Evolutionary conservation across 805 yeast genomes (phyloP).

Genomic region (Starmerella etchellsii): DNA sequence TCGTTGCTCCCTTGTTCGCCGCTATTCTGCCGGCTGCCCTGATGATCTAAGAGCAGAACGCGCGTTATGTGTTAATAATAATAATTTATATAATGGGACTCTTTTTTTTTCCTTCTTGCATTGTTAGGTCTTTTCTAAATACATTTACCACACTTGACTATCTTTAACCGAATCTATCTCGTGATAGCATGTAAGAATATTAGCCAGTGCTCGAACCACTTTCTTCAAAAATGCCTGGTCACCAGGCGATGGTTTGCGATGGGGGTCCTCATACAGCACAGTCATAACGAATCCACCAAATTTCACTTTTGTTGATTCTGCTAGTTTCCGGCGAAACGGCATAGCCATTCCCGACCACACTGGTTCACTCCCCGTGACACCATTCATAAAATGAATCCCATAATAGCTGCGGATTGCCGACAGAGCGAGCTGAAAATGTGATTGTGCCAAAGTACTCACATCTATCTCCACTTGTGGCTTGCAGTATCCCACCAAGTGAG

Average conservation of each 20-base stretch:
- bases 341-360: constrained; percentile 10
- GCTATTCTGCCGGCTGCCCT: constrained; percentile 15
- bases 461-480: background rate
- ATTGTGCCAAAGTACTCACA: background rate
- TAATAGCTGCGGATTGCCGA: constrained; percentile 11
- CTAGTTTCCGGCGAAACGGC: constrained; percentile 13
- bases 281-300: constrained; percentile 23
- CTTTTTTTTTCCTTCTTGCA: no score
- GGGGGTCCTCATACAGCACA: constrained; percentile 16
- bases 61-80: no score
- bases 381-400: constrained; percentile 7
- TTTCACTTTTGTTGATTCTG: background rate
- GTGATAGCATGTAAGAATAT: constrained; percentile 16
- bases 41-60: constrained; percentile 11
- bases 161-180: no score
- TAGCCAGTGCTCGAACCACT: constrained; percentile 23
- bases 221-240: constrained; percentile 24
- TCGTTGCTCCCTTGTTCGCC: constrained; percentile 10
- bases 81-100: background rate
- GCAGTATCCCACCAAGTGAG: constrained; percentile 6
- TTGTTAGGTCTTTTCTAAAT: background rate
- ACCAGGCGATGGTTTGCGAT: constrained; percentile 21
- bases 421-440: background rate
- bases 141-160: background rate
- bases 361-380: background rate